Percentiles rank a stretch among this genome's conserved stretches.
Evolutionary conservation across 805 yeast genomes (phyloP).

Genomic region (Cyberlindnera bimundalis): DNA sequence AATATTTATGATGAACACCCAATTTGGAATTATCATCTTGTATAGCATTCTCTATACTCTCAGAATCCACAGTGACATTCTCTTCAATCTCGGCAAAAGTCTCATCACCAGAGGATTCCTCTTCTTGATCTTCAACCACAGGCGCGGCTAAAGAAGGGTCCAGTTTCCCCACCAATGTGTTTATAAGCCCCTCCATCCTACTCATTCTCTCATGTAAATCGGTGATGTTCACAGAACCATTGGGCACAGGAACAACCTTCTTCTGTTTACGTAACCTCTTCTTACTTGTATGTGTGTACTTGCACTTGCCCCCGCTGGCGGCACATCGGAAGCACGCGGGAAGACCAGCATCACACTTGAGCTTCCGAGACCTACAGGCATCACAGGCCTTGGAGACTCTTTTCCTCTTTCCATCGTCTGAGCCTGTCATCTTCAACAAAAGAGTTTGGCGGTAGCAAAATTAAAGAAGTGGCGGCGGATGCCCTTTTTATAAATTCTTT

Average conservation of each 20-base stretch:
- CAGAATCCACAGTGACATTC: neutral
- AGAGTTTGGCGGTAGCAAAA: too few species aligned
- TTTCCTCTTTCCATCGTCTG: slow-evolving; percentile 28
- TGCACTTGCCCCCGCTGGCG: slow-evolving; percentile 52
- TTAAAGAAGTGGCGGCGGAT: too few species aligned
- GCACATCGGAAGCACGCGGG: slow-evolving; percentile 76
- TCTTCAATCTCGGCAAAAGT: neutral
- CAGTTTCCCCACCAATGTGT: slow-evolving; percentile 25
- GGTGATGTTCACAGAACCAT: slow-evolving; percentile 1
- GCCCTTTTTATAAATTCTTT: too few species aligned
- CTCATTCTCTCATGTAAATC: slow-evolving; percentile 30
- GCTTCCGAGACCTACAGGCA: slow-evolving; percentile 61
- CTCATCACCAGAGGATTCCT: slow-evolving; percentile 1
- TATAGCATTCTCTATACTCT: neutral
- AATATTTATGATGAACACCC: slow-evolving; percentile 14
- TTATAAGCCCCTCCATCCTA: slow-evolving; percentile 34
- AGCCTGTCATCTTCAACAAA: slow-evolving; percentile 1
- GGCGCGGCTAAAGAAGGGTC: slow-evolving; percentile 10
- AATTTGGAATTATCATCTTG: neutral
- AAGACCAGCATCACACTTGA: slow-evolving; percentile 75
- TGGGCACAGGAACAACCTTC: too few species aligned
- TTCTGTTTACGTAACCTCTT: slow-evolving; percentile 5
- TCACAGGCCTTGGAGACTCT: slow-evolving; percentile 43
- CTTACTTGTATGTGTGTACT: slow-evolving; percentile 14
- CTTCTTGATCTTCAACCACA: slow-evolving; percentile 3